Percentiles rank a stretch among this genome's conserved stretches.
phyloP scores from a whole-genome alignment of 177 flowering plant species.

The Tripterygium wilfordii region DNA sequence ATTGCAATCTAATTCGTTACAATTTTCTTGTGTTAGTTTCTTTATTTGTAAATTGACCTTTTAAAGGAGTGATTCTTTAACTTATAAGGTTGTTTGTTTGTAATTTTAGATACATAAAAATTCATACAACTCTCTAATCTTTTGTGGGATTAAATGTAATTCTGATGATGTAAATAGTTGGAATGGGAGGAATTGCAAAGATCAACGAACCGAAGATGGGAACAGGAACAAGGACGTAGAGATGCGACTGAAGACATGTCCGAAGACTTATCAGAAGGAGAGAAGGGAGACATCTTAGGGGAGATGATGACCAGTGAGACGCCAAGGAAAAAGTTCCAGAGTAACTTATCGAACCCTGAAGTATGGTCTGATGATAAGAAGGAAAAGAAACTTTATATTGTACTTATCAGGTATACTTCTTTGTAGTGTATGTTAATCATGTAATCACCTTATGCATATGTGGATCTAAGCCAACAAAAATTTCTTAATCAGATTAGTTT shows the following conservation, averaged over 20 bases:
- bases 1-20: no score
- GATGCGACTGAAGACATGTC: constrained; percentile 96
- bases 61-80: no score
- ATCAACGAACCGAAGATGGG: constrained; percentile 56
- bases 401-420: constrained; percentile 71
- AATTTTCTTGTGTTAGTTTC: no score
- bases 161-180: constrained; percentile 35
- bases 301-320: constrained; percentile 48
- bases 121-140: no score
- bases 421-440: not conserved
- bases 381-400: constrained; percentile 80
- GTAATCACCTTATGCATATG: not conserved
- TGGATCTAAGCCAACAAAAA: no score
- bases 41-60: no score
- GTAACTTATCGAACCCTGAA: constrained; percentile 64
- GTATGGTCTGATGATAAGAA: constrained; percentile 83
- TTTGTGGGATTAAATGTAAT: not conserved
- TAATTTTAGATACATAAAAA: not conserved
- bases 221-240: constrained; percentile 77
- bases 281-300: constrained; percentile 58
- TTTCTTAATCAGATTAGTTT: no score
- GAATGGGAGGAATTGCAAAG: constrained; percentile 74
- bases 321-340: constrained; percentile 55
- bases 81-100: not conserved
- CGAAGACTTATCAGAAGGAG: constrained; percentile 92